phyloP scores from a whole-genome alignment of 495 filamentous ascomycete genomes.

The Talaromyces proteolyticus region DNA sequence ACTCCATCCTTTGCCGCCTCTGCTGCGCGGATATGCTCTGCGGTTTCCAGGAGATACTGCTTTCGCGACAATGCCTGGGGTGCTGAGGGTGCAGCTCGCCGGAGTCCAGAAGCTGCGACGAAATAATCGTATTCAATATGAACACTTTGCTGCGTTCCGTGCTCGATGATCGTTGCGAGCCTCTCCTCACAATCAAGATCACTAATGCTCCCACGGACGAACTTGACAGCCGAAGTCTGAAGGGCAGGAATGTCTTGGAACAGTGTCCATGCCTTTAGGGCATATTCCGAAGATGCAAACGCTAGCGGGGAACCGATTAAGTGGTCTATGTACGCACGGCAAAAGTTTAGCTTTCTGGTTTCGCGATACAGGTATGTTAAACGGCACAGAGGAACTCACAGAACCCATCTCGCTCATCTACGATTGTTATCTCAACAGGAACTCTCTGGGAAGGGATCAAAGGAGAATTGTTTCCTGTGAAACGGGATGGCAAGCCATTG shows the following conservation, averaged over 20 bases:
- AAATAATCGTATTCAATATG: slow-evolving; percentile 57
- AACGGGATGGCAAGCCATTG: slow-evolving; percentile 32
- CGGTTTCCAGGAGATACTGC: slow-evolving; percentile 52
- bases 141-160: slow-evolving; percentile 15
- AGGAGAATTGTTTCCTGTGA: slow-evolving; percentile 16
- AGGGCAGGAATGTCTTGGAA: slow-evolving; percentile 56
- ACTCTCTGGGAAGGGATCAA: slow-evolving; percentile 26
- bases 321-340: slow-evolving; percentile 32
- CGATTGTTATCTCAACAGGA: slow-evolving; percentile 56
- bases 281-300: slow-evolving; percentile 47
- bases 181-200: slow-evolving; percentile 46
- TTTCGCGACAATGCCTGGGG: slow-evolving; percentile 48
- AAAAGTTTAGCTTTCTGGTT: not conserved
- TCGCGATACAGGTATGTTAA: not conserved
- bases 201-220: slow-evolving; percentile 51
- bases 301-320: slow-evolving; percentile 60
- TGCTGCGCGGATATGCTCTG: not conserved
- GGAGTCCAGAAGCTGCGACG: slow-evolving; percentile 53
- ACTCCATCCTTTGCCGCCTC: slow-evolving; percentile 32
- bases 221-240: slow-evolving; percentile 40
- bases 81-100: slow-evolving; percentile 56
- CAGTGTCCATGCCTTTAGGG: slow-evolving; percentile 54
- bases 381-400: slow-evolving; percentile 36
- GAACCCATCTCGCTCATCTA: slow-evolving; percentile 67
- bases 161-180: slow-evolving; percentile 27